Percentiles rank a stretch among this genome's conserved stretches.
Evolutionary conservation across 495 filamentous ascomycete genomes (phyloP).

Genomic region (Neohortaea acidophila): DNA sequence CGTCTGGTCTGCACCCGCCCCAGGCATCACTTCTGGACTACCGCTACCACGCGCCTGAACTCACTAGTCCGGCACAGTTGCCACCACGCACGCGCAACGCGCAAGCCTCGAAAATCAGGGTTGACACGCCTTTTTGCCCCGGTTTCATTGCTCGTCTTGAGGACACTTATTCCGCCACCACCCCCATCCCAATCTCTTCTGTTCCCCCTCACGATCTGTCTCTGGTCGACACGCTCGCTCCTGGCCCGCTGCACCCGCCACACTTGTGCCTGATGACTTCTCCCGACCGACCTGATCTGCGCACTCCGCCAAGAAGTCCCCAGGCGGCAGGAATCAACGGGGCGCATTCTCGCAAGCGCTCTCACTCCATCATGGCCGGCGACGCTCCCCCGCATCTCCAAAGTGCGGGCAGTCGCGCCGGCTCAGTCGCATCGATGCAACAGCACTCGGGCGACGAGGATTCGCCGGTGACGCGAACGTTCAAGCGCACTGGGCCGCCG

Average conservation of each 20-base stretch:
- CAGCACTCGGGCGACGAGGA: constrained; percentile 1
- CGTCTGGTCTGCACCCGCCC: too few species aligned
- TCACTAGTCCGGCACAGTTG: too few species aligned
- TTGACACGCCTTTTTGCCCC: too few species aligned
- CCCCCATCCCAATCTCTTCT: too few species aligned
- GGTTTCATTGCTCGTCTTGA: too few species aligned
- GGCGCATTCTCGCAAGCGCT: constrained; percentile 6
- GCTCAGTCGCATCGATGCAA: constrained; percentile 5
- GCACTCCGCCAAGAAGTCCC: constrained; percentile 1
- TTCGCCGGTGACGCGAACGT: constrained; percentile 3
- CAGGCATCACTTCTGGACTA: too few species aligned
- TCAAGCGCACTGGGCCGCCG: constrained; percentile 36
- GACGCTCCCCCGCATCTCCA: background rate
- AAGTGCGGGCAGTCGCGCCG: constrained; percentile 1
- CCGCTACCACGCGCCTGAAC: too few species aligned
- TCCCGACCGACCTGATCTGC: background rate
- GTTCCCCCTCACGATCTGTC: too few species aligned
- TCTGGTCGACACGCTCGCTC: background rate
- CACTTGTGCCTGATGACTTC: background rate
- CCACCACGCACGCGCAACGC: too few species aligned
- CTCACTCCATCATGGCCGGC: constrained; percentile 4
- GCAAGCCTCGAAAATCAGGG: too few species aligned
- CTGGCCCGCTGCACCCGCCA: background rate
- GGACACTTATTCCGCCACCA: too few species aligned
- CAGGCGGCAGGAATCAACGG: constrained; percentile 2